phyloP scores from a whole-genome alignment of 2,329 filamentous ascomycete species.

The Stenocarpella maydis region DNA sequence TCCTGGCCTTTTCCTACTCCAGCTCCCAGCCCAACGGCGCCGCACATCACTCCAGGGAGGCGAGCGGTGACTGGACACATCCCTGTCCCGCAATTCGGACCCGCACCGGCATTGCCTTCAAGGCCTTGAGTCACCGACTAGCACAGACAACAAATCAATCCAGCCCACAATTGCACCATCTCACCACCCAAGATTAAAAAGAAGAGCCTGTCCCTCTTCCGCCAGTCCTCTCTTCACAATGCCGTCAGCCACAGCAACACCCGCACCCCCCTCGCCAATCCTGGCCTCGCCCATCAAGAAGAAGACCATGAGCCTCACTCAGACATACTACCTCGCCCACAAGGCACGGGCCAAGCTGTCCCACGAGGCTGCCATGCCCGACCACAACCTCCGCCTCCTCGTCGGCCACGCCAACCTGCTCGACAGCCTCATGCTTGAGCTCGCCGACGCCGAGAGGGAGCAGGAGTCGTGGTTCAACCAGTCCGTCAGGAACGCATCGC shows the following conservation, averaged over 20 bases:
- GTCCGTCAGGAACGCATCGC: constrained; percentile 77
- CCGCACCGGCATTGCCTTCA: constrained; percentile 34
- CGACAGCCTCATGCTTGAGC: constrained; percentile 87
- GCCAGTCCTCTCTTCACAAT: constrained; percentile 44
- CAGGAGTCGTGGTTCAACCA: constrained; percentile 99
- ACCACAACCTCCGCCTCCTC: constrained; percentile 93
- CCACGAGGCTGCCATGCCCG: constrained; percentile 84
- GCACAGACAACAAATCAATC: constrained; percentile 30
- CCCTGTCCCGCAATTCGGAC: constrained; percentile 33
- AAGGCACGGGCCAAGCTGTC: constrained; percentile 97
- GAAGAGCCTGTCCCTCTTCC: constrained; percentile 20
- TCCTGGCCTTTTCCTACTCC: background rate
- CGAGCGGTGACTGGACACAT: constrained; percentile 30
- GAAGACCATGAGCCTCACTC: constrained; percentile 96
- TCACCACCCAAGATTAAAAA: constrained; percentile 32
- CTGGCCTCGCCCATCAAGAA: constrained; percentile 59
- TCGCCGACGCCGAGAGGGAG: constrained; percentile 92
- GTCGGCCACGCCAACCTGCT: constrained; percentile 99
- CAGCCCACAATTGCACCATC: constrained; percentile 44
- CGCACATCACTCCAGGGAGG: constrained; percentile 3
- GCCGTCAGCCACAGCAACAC: constrained; percentile 43
- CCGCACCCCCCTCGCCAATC: constrained; percentile 37
- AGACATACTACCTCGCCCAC: constrained; percentile 98
- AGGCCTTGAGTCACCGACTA: constrained; percentile 35
- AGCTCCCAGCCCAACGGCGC: background rate